Evolutionary conservation across 2,329 filamentous ascomycete genomes (phyloP), one percentile per base, ranked within the genome.

Genomic region (Alternaria dauci): DNA sequence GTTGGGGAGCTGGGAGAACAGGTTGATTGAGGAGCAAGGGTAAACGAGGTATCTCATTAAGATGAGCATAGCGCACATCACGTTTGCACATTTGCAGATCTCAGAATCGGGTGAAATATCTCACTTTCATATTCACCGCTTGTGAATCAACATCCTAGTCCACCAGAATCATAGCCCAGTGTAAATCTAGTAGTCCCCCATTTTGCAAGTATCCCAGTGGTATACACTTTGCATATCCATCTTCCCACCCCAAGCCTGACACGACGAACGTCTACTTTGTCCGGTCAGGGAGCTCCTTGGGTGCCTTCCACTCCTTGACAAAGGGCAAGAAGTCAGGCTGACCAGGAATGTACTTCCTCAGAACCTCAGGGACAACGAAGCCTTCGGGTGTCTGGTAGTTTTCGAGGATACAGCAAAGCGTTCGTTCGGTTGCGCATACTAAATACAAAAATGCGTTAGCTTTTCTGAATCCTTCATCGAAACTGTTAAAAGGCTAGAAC

Each of bases 311-410:
- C 69, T 97, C 94, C 82, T 93, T 95, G 55, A 89, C 88, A 76
- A 91, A 99, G 2, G 92, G 91, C 63, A 99, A 85, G 80, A 97
- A 97, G 51, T 94, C 93, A 1, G 93, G 93, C 41, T 92, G 85
- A 34, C 94, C 94, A 2, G 94, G 93, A 52, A 98, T 90, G 79
- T 96, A 98, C 81, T 78, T 79, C 53, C 70, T 61, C 54, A 78
- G 65, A 16, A 78, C 76, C 59, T 77, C 66, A 4, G 76, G 77
- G 4, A 79, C 77, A 18, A 62, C 69, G 66, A 75, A 71, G 78
- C 86, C 90, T 69, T 94, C 91, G 74, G 93, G 89, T 0, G 90
- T 95, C 83, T 99, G 95, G 81, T 94, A 98, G 82, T 98, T 99
- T 82, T 99, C 95, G 39, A 99, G 86, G 43, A 99, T 85, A 78